Conservation (phyloP, 495 filamentous ascomycete genomes). For the Glutinoglossum americanum region DNA sequence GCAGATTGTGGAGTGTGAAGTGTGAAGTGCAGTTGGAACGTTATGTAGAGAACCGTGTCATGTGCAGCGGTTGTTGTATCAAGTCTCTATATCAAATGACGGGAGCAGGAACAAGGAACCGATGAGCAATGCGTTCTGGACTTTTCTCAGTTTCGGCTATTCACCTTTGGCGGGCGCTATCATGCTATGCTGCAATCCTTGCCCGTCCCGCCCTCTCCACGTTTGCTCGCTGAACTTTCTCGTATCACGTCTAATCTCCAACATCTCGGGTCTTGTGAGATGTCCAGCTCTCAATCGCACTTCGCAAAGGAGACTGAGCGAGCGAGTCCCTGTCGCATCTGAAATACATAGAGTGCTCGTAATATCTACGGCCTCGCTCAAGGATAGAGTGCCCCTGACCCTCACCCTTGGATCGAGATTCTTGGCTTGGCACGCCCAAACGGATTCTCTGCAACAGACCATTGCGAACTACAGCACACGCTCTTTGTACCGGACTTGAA, state of each 20-base stretch:
- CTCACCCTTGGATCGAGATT: neutral
- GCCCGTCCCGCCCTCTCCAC: neutral
- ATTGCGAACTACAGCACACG: neutral
- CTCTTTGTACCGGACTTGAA: neutral
- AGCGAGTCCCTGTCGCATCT: neutral
- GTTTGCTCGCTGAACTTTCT: neutral
- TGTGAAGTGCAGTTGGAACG: too few relatives aligned
- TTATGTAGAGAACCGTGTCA: too few relatives aligned
- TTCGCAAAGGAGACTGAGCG: neutral
- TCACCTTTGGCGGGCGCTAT: too few relatives aligned
- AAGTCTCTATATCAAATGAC: too few relatives aligned
- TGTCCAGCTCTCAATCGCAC: neutral
- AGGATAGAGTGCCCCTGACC: too few relatives aligned
- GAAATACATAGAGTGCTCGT: neutral
- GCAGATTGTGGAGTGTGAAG: too few relatives aligned
- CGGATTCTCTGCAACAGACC: neutral
- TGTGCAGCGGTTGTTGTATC: too few relatives aligned
- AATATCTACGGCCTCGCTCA: too few relatives aligned
- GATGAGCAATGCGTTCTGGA: too few relatives aligned
- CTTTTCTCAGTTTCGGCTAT: too few relatives aligned
- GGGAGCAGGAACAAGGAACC: too few relatives aligned
- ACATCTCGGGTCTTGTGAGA: neutral
- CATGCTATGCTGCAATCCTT: neutral
- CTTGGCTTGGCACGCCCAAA: neutral
- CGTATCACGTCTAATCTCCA: neutral